Conservation (phyloP, 176 grass and related monocot genomes). For the Oryza glaberrima region DNA sequence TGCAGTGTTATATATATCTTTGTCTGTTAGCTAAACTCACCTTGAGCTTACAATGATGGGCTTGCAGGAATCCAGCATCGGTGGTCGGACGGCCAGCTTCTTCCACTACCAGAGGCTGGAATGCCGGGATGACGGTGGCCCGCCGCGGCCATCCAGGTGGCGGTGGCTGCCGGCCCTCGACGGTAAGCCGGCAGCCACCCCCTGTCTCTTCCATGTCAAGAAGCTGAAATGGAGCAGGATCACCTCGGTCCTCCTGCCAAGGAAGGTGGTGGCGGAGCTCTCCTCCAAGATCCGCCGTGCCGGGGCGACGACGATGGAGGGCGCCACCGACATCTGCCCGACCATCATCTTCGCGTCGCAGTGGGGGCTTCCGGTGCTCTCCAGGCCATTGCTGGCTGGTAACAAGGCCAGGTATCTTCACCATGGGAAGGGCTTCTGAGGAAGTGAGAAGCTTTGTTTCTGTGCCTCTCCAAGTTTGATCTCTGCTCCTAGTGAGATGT, state of each 20-base stretch:
- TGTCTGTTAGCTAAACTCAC: constrained; percentile 43
- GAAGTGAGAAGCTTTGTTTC: not conserved
- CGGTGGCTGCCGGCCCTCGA: constrained; percentile 17
- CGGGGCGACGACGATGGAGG: not conserved
- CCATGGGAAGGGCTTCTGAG: constrained; percentile 47
- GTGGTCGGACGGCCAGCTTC: constrained; percentile 21
- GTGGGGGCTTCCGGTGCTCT: constrained; percentile 66
- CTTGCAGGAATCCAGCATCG: constrained; percentile 42
- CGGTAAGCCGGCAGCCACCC: constrained; percentile 22
- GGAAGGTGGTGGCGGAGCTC: constrained; percentile 39
- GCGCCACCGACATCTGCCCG: constrained; percentile 4
- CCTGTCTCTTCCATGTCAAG: constrained; percentile 39
- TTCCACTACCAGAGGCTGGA: constrained; percentile 56
- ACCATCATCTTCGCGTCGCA: constrained; percentile 56
- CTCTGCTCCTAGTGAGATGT: not conserved
- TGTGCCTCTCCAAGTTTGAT: not conserved
- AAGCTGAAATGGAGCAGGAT: constrained; percentile 53
- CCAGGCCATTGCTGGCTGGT: constrained; percentile 28
- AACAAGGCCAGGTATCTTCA: constrained; percentile 37
- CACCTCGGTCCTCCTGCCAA: constrained; percentile 35
- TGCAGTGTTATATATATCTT: constrained; percentile 40
- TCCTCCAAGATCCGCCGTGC: constrained; percentile 41
- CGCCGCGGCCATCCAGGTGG: not conserved
- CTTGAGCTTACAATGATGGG: constrained; percentile 49
- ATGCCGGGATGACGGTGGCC: not conserved